Conservation (phyloP, 352 stramenopile species). For the Globisporangium canariense region DNA sequence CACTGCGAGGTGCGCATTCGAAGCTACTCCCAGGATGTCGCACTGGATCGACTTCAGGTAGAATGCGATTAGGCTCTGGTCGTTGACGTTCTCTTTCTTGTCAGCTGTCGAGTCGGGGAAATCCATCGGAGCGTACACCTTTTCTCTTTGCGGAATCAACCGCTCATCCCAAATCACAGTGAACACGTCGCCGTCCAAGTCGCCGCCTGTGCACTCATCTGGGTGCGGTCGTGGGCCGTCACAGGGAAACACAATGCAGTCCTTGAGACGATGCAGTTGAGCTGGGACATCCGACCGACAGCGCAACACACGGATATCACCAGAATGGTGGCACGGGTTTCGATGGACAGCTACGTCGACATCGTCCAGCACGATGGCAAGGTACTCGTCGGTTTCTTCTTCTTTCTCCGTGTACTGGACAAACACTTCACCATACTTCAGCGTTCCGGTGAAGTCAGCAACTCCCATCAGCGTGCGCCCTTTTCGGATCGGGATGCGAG, state of each 20-base stretch:
- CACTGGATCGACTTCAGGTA: conserved; percentile 70
- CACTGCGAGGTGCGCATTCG: conserved; percentile 73
- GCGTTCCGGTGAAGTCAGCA: conserved; percentile 68
- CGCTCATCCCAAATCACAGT: conserved; percentile 80
- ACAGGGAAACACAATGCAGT: conserved; percentile 81
- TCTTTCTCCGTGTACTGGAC: conserved; percentile 66
- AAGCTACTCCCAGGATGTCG: conserved; percentile 72
- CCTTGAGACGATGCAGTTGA: conserved; percentile 41
- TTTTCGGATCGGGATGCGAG: conserved; percentile 68
- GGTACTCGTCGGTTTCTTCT: conserved; percentile 19
- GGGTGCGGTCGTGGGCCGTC: conserved; percentile 62
- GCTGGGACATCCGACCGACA: conserved; percentile 48
- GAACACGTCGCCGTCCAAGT: conserved; percentile 81
- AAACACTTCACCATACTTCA: conserved; percentile 73
- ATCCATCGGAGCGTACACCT: conserved; percentile 46
- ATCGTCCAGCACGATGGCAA: conserved; percentile 24
- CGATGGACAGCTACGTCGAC: conserved; percentile 67
- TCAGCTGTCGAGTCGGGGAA: conserved; percentile 24
- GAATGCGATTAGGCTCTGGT: conserved; percentile 57
- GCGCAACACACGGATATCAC: conserved; percentile 64
- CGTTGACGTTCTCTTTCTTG: conserved; percentile 34
- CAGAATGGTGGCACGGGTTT: conserved; percentile 74
- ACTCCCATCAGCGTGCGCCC: conserved; percentile 75
- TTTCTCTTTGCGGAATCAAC: conserved; percentile 45
- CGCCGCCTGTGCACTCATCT: conserved; percentile 76